These are phyloP conservation scores for Colletotrichum viniferum DNA, from an alignment of 2,329 filamentous ascomycete genomes.

Conservation along the genomic window DNA sequence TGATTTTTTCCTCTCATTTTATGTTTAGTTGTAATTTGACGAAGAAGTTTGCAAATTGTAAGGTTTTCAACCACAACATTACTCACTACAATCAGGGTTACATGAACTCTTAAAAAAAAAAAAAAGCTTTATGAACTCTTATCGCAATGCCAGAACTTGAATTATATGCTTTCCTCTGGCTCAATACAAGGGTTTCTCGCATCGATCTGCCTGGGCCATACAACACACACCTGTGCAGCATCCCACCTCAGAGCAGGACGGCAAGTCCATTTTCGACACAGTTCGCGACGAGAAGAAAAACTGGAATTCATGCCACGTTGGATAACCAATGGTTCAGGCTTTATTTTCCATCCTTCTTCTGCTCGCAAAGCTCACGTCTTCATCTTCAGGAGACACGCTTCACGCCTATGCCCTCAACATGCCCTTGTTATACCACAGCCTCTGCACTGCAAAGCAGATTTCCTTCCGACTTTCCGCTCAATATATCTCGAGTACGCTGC, in stretches of 20 bases:
- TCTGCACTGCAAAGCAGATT: accelerated
- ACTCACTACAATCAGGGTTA: accelerated
- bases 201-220: background rate
- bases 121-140: background rate
- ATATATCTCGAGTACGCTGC: accelerated
- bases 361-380: accelerated
- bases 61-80: accelerated
- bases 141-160: background rate
- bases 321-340: accelerated
- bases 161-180: accelerated
- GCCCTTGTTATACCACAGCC: accelerated
- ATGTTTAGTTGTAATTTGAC: accelerated
- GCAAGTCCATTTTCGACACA: accelerated
- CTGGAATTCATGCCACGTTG: accelerated
- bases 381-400: background rate
- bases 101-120: accelerated
- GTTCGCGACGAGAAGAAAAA: accelerated
- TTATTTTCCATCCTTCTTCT: background rate
- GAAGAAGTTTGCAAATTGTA: accelerated
- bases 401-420: accelerated
- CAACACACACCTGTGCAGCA: background rate
- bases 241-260: accelerated
- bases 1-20: background rate
- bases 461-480: accelerated
- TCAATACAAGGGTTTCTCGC: background rate